phyloP scores from a whole-genome alignment of 1,139 yeast genomes.

The Suzukiozyma palmioleophila region DNA sequence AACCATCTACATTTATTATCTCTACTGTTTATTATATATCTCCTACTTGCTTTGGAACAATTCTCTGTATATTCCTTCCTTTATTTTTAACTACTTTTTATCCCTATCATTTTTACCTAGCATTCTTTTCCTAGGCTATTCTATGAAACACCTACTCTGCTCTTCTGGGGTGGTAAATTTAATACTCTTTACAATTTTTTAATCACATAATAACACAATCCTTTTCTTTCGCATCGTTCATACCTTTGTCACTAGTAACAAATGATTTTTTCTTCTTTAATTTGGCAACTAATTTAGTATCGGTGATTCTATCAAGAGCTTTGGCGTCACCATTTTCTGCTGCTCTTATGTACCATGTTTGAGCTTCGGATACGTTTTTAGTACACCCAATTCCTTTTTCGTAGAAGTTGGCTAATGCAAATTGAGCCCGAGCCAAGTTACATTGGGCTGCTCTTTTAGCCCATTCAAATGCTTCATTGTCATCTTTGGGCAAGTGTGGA shows the following conservation, averaged over 20 bases:
- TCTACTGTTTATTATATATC: no score
- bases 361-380: conserved; percentile 52
- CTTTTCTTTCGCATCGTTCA: conserved; percentile 31
- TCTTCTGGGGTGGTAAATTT: background rate
- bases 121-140: no score
- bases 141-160: background rate
- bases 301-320: conserved; percentile 42
- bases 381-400: conserved; percentile 88
- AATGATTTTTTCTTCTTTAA: conserved; percentile 19
- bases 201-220: conserved; percentile 40
- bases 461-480: conserved; percentile 91
- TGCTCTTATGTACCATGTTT: conserved; percentile 72
- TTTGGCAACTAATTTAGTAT: conserved; percentile 28
- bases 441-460: conserved; percentile 79
- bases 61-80: no score
- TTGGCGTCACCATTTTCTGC: conserved; percentile 70
- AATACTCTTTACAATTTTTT: no score
- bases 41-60: no score
- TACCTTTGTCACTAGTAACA: conserved; percentile 4
- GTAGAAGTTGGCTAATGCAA: conserved; percentile 77
- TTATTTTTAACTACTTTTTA: no score
- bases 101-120: no score
- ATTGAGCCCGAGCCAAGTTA: conserved; percentile 79
- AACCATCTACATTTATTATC: no score
- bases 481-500: conserved; percentile 74